These are phyloP conservation scores for Holtermanniella nyarrowii DNA, from an alignment of 768 basidiomycete genomes.

Conservation along the genomic window DNA sequence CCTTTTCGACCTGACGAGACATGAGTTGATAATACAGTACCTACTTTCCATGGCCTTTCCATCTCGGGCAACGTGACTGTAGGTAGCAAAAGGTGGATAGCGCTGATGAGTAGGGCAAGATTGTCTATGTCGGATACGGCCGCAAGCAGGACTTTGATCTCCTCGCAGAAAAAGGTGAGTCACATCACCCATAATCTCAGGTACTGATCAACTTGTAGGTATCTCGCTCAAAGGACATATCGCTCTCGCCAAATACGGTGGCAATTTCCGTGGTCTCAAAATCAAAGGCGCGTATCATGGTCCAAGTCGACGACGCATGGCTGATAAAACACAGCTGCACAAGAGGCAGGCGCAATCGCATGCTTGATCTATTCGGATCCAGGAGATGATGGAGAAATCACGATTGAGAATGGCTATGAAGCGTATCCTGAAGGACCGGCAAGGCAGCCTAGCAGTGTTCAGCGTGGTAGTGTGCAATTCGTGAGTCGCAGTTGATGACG, in stretches of 20 bases:
- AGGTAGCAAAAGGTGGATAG: conserved; percentile 10
- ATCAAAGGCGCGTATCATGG: conserved; percentile 41
- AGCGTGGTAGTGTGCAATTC: conserved; percentile 74
- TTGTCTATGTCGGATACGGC: conserved; percentile 71
- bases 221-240: conserved; percentile 67
- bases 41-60: conserved; percentile 80
- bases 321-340: conserved; percentile 47
- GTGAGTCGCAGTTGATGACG: conserved; percentile 31
- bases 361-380: conserved; percentile 72
- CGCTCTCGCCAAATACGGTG: conserved; percentile 62
- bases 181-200: not conserved
- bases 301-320: no score
- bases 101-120: conserved; percentile 8
- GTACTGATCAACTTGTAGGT: conserved; percentile 43
- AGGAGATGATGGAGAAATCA: conserved; percentile 72
- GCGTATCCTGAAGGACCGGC: conserved; percentile 79
- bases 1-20: not conserved
- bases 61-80: conserved; percentile 57
- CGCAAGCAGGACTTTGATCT: conserved; percentile 61
- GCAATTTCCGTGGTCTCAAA: conserved; percentile 75
- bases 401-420: conserved; percentile 61
- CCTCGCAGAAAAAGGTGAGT: conserved; percentile 50
- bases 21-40: conserved; percentile 44
- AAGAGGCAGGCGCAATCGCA: conserved; percentile 67
- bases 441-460: conserved; percentile 54